Conservation (phyloP, 2,329 filamentous ascomycete genomes). For the Bipolaris cookei region DNA sequence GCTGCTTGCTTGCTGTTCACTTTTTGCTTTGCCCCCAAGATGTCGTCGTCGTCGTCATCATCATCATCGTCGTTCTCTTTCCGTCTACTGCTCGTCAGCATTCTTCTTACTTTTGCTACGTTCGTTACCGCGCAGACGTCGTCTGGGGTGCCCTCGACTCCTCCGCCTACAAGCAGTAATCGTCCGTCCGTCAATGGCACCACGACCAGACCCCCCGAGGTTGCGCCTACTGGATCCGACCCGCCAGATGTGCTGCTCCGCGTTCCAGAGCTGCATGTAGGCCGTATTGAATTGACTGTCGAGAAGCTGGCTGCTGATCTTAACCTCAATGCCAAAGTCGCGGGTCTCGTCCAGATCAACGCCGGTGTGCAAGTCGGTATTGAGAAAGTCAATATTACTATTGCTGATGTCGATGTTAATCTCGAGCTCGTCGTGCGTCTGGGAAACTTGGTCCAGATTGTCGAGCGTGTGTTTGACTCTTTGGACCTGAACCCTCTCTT, state of each 20-base stretch:
- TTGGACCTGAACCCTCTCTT: conserved; percentile 68
- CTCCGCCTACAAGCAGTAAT: conserved; percentile 37
- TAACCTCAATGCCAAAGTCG: conserved; percentile 66
- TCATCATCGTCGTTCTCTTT: conserved; percentile 39
- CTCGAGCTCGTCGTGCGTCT: conserved; percentile 66
- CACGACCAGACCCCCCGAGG: conserved; percentile 30
- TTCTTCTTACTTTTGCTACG: conserved; percentile 34
- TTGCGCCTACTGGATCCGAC: conserved; percentile 32
- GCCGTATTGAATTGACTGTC: conserved; percentile 65
- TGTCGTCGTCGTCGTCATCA: conserved; percentile 20
- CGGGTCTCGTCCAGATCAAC: conserved; percentile 61
- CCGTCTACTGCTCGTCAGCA: conserved; percentile 42
- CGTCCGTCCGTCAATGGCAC: conserved; percentile 29
- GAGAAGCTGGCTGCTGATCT: conserved; percentile 65
- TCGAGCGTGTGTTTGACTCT: conserved; percentile 65
- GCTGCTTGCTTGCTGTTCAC: neutral
- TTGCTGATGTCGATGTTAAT: conserved; percentile 64
- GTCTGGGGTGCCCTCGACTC: conserved; percentile 24
- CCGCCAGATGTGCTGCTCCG: conserved; percentile 65
- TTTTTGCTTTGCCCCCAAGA: neutral
- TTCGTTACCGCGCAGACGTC: conserved; percentile 38
- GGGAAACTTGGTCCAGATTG: conserved; percentile 65
- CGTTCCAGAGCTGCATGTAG: conserved; percentile 64
- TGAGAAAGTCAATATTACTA: conserved; percentile 65
- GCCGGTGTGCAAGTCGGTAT: conserved; percentile 57